phyloP scores from a whole-genome alignment of 306 rosid species.

The Pyrus bretschneideri region DNA sequence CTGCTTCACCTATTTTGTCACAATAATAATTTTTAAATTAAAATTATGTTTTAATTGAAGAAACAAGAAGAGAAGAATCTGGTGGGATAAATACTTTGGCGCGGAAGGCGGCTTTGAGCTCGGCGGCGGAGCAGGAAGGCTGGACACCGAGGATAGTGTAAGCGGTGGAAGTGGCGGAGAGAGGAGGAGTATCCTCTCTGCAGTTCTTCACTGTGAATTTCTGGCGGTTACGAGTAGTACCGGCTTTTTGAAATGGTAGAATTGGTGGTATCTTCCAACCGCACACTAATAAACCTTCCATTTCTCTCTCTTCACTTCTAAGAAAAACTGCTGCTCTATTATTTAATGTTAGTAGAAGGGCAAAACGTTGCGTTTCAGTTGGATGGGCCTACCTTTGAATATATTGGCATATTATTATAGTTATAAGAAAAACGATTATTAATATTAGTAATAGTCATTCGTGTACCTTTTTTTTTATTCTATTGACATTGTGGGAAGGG shows the following conservation, averaged over 20 bases:
- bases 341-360: not conserved
- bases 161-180: constrained; percentile 43
- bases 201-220: constrained; percentile 20
- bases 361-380: not conserved
- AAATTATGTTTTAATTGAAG: not conserved
- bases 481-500: too few relatives aligned
- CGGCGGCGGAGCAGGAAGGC: constrained; percentile 50
- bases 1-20: constrained; percentile 60
- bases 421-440: too few relatives aligned
- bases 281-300: constrained; percentile 29
- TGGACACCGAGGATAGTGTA: constrained; percentile 57
- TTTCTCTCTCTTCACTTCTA: not conserved
- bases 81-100: constrained; percentile 37
- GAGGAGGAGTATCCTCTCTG: constrained; percentile 35
- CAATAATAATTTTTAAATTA: not conserved
- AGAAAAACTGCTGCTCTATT: not conserved
- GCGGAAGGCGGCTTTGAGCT: constrained; percentile 85
- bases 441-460: too few relatives aligned
- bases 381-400: not conserved
- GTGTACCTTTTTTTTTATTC: too few relatives aligned
- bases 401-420: too few relatives aligned
- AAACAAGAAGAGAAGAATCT: not conserved
- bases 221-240: not conserved
- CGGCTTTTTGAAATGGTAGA: constrained; percentile 31
- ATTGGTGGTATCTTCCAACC: not conserved